These are phyloP conservation scores for Podaxis sp. DNA, from an alignment of 768 basidiomycete genomes.

Conservation along the genomic window DNA sequence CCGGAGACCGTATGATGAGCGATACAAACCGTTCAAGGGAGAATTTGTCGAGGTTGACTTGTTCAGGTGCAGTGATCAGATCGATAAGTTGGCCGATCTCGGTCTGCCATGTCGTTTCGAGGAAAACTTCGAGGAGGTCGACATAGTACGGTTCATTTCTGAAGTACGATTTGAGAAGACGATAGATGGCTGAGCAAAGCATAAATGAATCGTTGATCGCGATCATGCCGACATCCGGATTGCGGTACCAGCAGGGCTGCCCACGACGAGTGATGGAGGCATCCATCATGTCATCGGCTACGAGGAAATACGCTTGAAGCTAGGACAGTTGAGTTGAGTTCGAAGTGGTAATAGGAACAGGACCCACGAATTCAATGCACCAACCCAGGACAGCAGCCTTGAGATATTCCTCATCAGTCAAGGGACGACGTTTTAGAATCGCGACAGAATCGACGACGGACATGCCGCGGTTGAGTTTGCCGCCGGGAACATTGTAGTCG, in stretches of 20 bases:
- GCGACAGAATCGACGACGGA: conserved; percentile 92
- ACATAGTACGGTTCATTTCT: conserved; percentile 72
- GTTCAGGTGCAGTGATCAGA: conserved; percentile 92
- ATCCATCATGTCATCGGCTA: conserved; percentile 98
- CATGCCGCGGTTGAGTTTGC: conserved; percentile 96
- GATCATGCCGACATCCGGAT: conserved; percentile 65
- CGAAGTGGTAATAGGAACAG: neutral
- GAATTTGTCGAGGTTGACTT: conserved; percentile 88
- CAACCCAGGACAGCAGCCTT: conserved; percentile 89
- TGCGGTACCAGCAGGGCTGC: conserved; percentile 93
- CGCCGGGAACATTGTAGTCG: conserved; percentile 93
- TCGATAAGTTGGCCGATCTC: conserved; percentile 97
- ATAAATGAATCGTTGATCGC: conserved; percentile 97
- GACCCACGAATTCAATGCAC: conserved; percentile 92
- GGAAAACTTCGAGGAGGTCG: conserved; percentile 88
- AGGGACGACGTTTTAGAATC: conserved; percentile 70
- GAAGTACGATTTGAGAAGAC: conserved; percentile 64
- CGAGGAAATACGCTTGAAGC: conserved; percentile 98
- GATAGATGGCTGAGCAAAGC: conserved; percentile 93
- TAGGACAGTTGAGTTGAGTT: conserved; percentile 24
- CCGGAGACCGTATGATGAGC: neutral
- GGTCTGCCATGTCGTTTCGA: conserved; percentile 87
- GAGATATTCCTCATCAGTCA: conserved; percentile 85
- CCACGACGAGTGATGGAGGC: conserved; percentile 87
- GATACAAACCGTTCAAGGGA: conserved; percentile 71